Evolutionary conservation across 345 rosid species (phyloP).

Genomic region (Linum trigynum): DNA sequence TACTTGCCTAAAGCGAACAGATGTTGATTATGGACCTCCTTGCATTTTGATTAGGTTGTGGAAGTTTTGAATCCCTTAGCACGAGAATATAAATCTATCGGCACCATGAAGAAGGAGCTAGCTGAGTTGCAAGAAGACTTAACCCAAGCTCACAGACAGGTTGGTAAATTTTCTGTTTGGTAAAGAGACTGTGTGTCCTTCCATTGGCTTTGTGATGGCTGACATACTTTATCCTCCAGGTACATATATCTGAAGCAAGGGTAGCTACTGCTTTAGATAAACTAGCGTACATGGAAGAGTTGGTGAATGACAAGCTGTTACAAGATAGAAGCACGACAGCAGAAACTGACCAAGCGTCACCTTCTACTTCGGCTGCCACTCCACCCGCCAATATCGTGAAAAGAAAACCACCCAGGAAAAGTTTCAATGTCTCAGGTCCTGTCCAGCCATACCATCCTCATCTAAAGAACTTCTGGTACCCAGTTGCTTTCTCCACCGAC

Average conservation of each 20-base stretch:
- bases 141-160: constrained; percentile 84
- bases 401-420: constrained; percentile 43
- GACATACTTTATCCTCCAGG: constrained; percentile 39
- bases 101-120: constrained; percentile 81
- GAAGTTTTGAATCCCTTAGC: constrained; percentile 95
- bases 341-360: constrained; percentile 31
- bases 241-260: constrained; percentile 95
- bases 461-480: constrained; percentile 92
- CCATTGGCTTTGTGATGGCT: constrained; percentile 13
- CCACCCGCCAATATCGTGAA: constrained; percentile 32
- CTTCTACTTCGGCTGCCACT: constrained; percentile 35
- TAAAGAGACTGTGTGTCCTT: not conserved
- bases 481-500: constrained; percentile 72
- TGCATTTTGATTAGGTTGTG: constrained; percentile 45
- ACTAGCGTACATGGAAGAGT: constrained; percentile 86
- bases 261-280: constrained; percentile 81
- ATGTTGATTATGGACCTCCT: not conserved
- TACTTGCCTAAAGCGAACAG: not conserved
- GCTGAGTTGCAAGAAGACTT: constrained; percentile 82
- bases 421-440: constrained; percentile 88
- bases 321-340: constrained; percentile 37
- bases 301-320: constrained; percentile 75
- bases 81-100: constrained; percentile 90
- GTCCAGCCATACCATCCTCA: constrained; percentile 62
- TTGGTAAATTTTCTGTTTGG: constrained; percentile 10